Evolutionary conservation across 495 filamentous ascomycete genomes (phyloP).

Genomic region (Pseudomonodictys pantanalensis): DNA sequence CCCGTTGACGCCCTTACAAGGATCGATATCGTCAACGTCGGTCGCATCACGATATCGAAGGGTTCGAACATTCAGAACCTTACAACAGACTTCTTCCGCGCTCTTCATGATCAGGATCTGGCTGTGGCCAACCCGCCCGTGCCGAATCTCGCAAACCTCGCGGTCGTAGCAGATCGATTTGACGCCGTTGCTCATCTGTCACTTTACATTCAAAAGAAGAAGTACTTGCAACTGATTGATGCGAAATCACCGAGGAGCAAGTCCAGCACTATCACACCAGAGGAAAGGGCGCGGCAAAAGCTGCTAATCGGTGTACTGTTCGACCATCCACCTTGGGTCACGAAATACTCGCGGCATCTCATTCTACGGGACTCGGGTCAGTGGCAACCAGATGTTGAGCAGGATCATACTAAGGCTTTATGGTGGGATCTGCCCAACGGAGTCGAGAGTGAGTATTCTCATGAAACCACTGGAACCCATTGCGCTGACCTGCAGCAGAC

Average conservation of each 20-base stretch:
- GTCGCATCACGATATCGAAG: constrained; percentile 49
- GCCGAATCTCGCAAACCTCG: constrained; percentile 57
- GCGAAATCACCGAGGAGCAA: constrained; percentile 42
- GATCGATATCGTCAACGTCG: constrained; percentile 57
- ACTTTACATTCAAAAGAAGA: constrained; percentile 45
- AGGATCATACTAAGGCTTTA: constrained; percentile 45
- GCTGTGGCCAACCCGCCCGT: constrained; percentile 41
- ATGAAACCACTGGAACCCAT: not conserved
- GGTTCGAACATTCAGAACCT: constrained; percentile 49
- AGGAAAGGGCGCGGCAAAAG: constrained; percentile 62
- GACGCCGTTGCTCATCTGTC: constrained; percentile 51
- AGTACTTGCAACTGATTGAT: constrained; percentile 36
- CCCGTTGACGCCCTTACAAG: constrained; percentile 51
- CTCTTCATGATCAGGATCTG: constrained; percentile 52
- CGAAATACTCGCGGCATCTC: constrained; percentile 55
- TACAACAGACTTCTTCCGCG: constrained; percentile 55
- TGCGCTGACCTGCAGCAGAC: constrained; percentile 45
- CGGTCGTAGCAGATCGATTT: constrained; percentile 66
- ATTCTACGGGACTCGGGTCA: constrained; percentile 62
- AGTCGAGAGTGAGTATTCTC: constrained; percentile 60
- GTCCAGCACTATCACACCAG: constrained; percentile 40
- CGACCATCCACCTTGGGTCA: constrained; percentile 53
- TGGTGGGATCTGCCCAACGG: constrained; percentile 75
- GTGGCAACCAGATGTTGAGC: constrained; percentile 53
- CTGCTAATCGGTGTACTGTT: constrained; percentile 60